Base-by-base conservation (phyloP, 257 asterid species). In the Jacaranda mimosifolia region DNA sequence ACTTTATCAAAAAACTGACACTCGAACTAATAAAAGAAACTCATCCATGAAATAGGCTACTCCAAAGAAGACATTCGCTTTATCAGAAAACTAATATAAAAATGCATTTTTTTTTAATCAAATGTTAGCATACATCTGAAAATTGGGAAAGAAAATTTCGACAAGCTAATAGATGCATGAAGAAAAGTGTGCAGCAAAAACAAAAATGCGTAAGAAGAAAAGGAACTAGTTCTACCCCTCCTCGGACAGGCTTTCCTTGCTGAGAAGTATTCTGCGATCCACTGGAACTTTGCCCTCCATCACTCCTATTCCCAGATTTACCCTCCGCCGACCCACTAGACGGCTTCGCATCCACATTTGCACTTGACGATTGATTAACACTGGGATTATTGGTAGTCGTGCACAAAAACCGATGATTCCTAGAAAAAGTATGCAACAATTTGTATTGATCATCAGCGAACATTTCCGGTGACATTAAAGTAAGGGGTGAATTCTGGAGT, bases 191-290 rank as follows among this genome's bases (percentile, higher is more conserved):
- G 21, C n/a, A 38, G 13, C 52, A 14, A 76, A 17, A 49, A 46
- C 5, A 68, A 36, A 39, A 45, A 32, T 8, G 60, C 58, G 21
- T 21, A 68, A 48, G 15, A 40, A n/a, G 15, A 48, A 2, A 72
- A 70, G 4, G 58, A 74, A 32, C 32, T 38, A 71, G 46, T 40
- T 12, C 83, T 86, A 92, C 98, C 88, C 94, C 91, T 83, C 96
- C 92, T 52, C 97, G 88, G 52, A 88, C 63, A 77, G 93, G 72
- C 80, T 89, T 90, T 71, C 92, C 97, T 76, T 89, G 84, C 81
- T 88, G 87, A 14, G 85, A 77, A 70, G 79, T 68, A 71, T 80
- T 79, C 70, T 87, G 81, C 32, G 94, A 86, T 64, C 91, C 94
- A 42, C 81, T 84, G 18, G 94, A 79, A 36, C 68, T 73, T 79